Base-by-base conservation (phyloP, 768 basidiomycete species). In the Nidula microcarpa region DNA sequence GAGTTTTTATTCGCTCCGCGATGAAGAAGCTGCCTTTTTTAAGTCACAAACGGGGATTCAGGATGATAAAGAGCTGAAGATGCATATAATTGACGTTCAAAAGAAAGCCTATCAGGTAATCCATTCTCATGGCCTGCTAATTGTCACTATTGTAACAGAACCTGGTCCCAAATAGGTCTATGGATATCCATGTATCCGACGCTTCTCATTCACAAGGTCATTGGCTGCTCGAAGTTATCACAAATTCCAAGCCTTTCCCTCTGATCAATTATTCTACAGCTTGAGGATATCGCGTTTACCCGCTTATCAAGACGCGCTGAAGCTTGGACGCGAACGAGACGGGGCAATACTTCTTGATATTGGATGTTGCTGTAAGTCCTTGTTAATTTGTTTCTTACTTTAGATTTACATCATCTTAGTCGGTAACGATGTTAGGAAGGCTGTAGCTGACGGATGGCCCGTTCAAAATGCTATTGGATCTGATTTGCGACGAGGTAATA, bases 311-410 rank as follows among this genome's bases (percentile, higher is more conserved):
- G 60, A 62, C 9, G 66, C 66, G 4, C 62, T 74, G 2, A 47
- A 63, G 7, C 63, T 77, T 1, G 55, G 58, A 1, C 35, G 59
- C 17, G 49, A 60, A 1, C 56, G 62, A 11, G 59, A 63, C 18
- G 60, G 60, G n/a, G 66, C 74, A 8, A 66, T 77, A 33, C 60
- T 76, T 1, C 62, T 78, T 9, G 76, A 78, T 52, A 60, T 75
- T n/a, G 76, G 73, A 4, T 78, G 76, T 54, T 74, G 74, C 53
- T 76, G 76, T 78, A 33, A 53, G 67, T 63, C 3, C n/a, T 33
- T 13, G n/a, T n/a, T 17, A 6, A 14, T n/a, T 41, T 5, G 16
- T 16, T 41, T 41, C 39, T 23, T 14, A 10, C 14, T 23, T 46
- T 46, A 23, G 13, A 10, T 14, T n/a, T 18, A 46, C 13, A 46